Evolutionary conservation across 2,329 filamentous ascomycete genomes (phyloP).

Genomic region (Fonsecaea nubica): DNA sequence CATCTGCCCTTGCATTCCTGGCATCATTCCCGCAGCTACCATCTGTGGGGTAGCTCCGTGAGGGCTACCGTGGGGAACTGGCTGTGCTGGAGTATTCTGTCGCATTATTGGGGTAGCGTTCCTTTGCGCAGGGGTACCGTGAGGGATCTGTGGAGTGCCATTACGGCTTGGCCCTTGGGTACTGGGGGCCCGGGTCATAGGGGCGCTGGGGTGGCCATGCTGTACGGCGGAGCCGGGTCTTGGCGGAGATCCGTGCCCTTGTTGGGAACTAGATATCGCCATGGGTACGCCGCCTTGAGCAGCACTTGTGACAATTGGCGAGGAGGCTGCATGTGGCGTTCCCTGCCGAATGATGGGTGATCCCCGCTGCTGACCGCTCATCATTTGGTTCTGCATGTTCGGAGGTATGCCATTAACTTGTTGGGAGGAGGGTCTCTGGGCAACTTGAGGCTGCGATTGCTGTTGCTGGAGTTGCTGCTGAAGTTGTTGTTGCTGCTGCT

Average conservation of each 20-base stretch:
- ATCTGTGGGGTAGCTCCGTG: conserved; percentile 54
- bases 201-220: conserved; percentile 54
- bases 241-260: conserved; percentile 55
- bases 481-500: conserved; percentile 39
- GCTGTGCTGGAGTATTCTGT: conserved; percentile 55
- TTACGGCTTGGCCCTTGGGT: conserved; percentile 55
- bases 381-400: conserved; percentile 48
- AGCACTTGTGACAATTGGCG: conserved; percentile 51
- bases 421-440: conserved; percentile 53
- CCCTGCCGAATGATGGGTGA: conserved; percentile 56
- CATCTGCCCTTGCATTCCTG: conserved; percentile 50
- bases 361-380: conserved; percentile 51
- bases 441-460: conserved; percentile 52
- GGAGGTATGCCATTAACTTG: conserved; percentile 59
- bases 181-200: conserved; percentile 54
- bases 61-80: conserved; percentile 56
- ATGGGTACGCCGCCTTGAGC: conserved; percentile 51
- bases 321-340: conserved; percentile 55
- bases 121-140: conserved; percentile 54
- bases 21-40: conserved; percentile 50
- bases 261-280: conserved; percentile 53
- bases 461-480: conserved; percentile 32
- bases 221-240: conserved; percentile 55
- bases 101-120: conserved; percentile 57
- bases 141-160: conserved; percentile 56